Percentiles rank a stretch among this genome's conserved stretches.
phyloP scores from a whole-genome alignment of 2,329 filamentous ascomycete genomes.

The Aureobasidium subglaciale region DNA sequence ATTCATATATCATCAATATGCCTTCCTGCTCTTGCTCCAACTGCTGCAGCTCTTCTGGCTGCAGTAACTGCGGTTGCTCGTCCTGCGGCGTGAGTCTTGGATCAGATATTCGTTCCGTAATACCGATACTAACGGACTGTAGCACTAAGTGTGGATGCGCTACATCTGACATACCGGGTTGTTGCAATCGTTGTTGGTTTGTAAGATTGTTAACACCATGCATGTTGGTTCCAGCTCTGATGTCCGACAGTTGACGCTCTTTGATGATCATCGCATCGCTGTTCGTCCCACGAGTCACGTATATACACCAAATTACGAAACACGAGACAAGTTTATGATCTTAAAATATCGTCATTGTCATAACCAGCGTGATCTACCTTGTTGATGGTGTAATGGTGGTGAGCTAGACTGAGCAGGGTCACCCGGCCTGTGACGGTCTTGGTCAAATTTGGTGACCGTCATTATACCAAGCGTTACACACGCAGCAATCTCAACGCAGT shows the following conservation, averaged over 20 bases:
- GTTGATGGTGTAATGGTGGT: not conserved
- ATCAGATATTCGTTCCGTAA: not conserved
- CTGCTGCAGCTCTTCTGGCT: constrained; percentile 6
- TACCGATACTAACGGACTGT: not conserved
- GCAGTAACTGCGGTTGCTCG: constrained; percentile 7
- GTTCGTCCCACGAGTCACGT: not conserved
- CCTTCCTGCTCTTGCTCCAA: constrained; percentile 13
- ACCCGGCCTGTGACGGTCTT: too few relatives aligned
- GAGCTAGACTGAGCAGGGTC: not conserved
- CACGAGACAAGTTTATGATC: too few relatives aligned
- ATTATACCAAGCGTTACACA: too few relatives aligned
- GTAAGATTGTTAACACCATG: not conserved
- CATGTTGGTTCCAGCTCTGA: not conserved
- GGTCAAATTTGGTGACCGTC: too few relatives aligned
- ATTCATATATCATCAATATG: not conserved
- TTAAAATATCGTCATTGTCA: too few relatives aligned
- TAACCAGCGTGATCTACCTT: not conserved
- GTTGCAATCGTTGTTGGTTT: not conserved
- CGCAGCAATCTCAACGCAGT: too few relatives aligned
- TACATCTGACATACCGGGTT: not conserved
- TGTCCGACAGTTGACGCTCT: not conserved
- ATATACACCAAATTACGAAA: not conserved
- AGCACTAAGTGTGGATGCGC: not conserved
- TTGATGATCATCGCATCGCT: not conserved
- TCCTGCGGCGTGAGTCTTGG: not conserved